Evolutionary conservation across 2,329 filamentous ascomycete genomes (phyloP).

Genomic region (Ascochyta rabiei): DNA sequence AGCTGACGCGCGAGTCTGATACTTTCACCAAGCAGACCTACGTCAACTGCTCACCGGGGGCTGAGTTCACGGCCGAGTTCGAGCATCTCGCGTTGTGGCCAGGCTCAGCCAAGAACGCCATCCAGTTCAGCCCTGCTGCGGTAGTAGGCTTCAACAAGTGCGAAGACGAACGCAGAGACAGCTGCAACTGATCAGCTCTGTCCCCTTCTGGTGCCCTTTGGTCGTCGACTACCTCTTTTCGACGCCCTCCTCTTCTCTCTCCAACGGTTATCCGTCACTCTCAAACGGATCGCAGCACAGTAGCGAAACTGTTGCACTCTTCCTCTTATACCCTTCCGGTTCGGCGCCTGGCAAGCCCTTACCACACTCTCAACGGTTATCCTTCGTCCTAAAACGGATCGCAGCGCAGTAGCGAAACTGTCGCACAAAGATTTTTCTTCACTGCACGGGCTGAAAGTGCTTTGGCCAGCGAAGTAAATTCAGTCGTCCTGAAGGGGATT

Average conservation of each 20-base stretch:
- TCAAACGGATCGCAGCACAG: slow-evolving; percentile 3
- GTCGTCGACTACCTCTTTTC: neutral
- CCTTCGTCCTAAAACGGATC: neutral
- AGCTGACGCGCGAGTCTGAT: slow-evolving; percentile 15
- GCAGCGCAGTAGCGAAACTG: neutral
- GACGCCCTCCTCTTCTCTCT: neutral
- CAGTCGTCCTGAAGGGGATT: too few species aligned
- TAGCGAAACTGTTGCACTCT: neutral
- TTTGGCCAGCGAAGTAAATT: too few species aligned
- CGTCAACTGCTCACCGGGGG: slow-evolving; percentile 22
- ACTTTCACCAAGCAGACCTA: slow-evolving; percentile 25
- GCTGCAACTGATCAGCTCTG: neutral
- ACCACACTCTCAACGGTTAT: neutral
- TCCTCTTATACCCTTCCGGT: neutral
- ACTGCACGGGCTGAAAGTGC: too few species aligned
- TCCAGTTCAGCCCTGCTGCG: slow-evolving; percentile 13
- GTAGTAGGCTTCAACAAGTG: slow-evolving; percentile 10
- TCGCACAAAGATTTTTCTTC: neutral
- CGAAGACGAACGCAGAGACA: slow-evolving; percentile 10
- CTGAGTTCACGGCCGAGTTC: slow-evolving; percentile 23
- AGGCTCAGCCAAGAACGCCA: neutral
- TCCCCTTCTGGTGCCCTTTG: neutral
- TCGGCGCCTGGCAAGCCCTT: neutral
- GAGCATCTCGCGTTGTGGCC: slow-evolving; percentile 18
- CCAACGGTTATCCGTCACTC: neutral